Evolutionary conservation across 1,284 basidiomycete genomes (phyloP).

Genomic region (Schizophyllum commune): DNA sequence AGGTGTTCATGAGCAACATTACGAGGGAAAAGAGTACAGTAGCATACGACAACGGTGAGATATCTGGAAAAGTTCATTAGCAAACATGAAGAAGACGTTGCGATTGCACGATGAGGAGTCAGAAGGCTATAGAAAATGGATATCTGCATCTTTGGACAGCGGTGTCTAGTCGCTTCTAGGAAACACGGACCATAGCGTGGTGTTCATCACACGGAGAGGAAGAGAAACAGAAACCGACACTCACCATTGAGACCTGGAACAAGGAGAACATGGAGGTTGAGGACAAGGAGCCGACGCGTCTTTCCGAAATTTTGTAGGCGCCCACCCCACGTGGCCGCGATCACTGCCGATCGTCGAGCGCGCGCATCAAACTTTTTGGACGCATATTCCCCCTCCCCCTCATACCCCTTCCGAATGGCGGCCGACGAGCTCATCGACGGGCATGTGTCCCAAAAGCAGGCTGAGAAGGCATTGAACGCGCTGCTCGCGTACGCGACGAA

Average conservation of each 20-base stretch:
- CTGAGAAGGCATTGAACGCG: conserved; percentile 69
- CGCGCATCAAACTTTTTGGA: not conserved
- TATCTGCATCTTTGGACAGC: conserved; percentile 79
- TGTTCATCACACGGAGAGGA: conserved; percentile 55
- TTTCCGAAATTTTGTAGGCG: not conserved
- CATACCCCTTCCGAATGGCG: conserved; percentile 26
- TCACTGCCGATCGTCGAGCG: not conserved
- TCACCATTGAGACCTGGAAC: not conserved
- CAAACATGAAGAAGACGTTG: conserved; percentile 3
- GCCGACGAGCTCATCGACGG: conserved; percentile 52
- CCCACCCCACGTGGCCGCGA: not conserved
- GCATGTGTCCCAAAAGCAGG: conserved; percentile 68
- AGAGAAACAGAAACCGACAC: not conserved
- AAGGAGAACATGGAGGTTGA: not conserved
- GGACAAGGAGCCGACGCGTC: not conserved
- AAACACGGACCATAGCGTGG: conserved; percentile 97
- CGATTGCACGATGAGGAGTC: too few relatives aligned
- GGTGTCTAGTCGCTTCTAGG: conserved; percentile 98
- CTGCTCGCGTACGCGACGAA: conserved; percentile 65
- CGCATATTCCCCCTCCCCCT: not conserved
- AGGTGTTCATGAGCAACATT: not conserved
- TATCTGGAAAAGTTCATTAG: not conserved
- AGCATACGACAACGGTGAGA: not conserved
- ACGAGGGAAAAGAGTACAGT: not conserved
- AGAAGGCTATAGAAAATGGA: conserved; percentile 76